Percentiles rank a stretch among this genome's conserved stretches.
Evolutionary conservation across 306 rosid species (phyloP).

Genomic region (Begonia loranthoides): DNA sequence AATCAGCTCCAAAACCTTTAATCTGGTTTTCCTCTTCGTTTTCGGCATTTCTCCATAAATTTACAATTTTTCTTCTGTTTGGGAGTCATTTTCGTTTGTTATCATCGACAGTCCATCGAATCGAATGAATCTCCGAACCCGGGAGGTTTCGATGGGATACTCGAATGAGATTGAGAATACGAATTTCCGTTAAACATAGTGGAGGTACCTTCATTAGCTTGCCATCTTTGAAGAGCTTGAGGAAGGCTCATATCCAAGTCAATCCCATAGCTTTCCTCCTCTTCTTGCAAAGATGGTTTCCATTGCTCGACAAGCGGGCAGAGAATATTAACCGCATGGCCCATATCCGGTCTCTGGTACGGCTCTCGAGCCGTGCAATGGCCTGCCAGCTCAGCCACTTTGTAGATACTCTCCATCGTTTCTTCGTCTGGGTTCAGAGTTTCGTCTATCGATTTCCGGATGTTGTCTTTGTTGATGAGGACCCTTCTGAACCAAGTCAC

Average conservation of each 20-base stretch:
- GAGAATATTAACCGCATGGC: conserved; percentile 17
- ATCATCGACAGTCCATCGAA: conserved; percentile 12
- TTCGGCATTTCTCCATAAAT: too few relatives aligned
- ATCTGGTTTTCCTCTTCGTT: too few relatives aligned
- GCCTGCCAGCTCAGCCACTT: conserved; percentile 40
- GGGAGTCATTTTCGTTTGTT: neutral
- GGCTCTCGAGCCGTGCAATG: conserved; percentile 51
- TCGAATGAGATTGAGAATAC: conserved; percentile 37
- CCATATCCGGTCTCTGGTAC: conserved; percentile 45
- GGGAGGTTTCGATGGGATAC: conserved; percentile 37
- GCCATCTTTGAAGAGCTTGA: conserved; percentile 46
- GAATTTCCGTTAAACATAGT: conserved; percentile 27
- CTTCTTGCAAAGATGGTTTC: neutral
- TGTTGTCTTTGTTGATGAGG: conserved; percentile 32
- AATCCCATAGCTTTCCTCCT: neutral
- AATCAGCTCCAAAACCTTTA: too few relatives aligned
- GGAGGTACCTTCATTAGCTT: conserved; percentile 48
- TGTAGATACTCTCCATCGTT: conserved; percentile 39
- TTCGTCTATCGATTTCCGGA: conserved; percentile 45
- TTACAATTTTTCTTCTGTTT: too few relatives aligned
- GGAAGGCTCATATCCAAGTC: conserved; percentile 29
- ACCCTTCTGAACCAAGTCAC: conserved; percentile 45
- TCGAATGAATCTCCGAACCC: conserved; percentile 33
- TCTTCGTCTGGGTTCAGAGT: conserved; percentile 33
- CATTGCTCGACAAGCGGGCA: conserved; percentile 6